phyloP scores from a whole-genome alignment of 257 asterid genomes.

The Schizonepeta tenuifolia region DNA sequence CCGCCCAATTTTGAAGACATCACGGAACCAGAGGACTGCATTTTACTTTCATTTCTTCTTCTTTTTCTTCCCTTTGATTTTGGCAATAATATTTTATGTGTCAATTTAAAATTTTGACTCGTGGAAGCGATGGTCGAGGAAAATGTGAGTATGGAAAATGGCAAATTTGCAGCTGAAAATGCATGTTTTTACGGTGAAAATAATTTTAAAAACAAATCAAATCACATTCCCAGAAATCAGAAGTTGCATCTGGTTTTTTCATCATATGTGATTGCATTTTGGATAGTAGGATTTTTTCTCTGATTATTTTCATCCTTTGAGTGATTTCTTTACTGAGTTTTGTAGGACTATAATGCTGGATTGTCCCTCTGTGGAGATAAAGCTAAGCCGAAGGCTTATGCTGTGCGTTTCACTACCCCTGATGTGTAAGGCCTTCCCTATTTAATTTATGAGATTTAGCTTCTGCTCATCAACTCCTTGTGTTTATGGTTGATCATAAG shows the following conservation, averaged over 20 bases:
- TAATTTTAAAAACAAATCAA: too few species aligned
- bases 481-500: not conserved
- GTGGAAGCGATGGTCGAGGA: not conserved
- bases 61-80: not conserved
- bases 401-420: constrained; percentile 86
- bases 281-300: not conserved
- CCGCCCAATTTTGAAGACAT: constrained; percentile 86
- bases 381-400: constrained; percentile 86
- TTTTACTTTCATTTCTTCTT: not conserved
- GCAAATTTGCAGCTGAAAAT: not conserved
- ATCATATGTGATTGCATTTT: not conserved
- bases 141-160: not conserved
- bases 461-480: not conserved
- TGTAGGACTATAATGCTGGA: constrained; percentile 84
- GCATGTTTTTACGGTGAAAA: not conserved
- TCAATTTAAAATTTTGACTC: not conserved
- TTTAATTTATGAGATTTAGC: not conserved
- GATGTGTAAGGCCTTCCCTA: constrained; percentile 69
- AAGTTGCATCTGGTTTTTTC: not conserved
- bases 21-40: constrained; percentile 76
- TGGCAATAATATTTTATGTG: not conserved
- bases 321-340: constrained; percentile 18
- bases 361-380: constrained; percentile 89
- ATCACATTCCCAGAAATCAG: not conserved
- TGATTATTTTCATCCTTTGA: not conserved